Evolutionary conservation across 306 rosid species (phyloP).

Genomic region (Sesbania bispinosa): DNA sequence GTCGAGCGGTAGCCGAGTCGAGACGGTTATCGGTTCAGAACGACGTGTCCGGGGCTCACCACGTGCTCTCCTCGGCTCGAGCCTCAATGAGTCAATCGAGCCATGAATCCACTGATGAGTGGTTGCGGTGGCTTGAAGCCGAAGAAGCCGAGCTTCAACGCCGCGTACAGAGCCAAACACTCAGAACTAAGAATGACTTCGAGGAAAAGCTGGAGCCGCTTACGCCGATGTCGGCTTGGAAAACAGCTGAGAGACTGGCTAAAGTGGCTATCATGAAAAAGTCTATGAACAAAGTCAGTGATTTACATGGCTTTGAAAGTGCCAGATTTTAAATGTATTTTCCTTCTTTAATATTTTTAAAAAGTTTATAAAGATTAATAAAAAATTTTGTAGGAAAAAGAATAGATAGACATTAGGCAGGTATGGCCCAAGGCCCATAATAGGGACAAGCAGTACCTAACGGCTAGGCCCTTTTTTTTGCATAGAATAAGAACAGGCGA

Average conservation of each 20-base stretch:
- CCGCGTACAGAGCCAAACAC: slow-evolving; percentile 36
- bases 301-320: slow-evolving; percentile 90
- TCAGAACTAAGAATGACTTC: neutral
- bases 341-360: neutral
- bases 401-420: neutral
- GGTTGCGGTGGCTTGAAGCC: slow-evolving; percentile 49
- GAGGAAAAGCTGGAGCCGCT: slow-evolving; percentile 68
- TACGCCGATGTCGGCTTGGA: slow-evolving; percentile 90
- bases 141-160: slow-evolving; percentile 46
- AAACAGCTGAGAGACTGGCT: slow-evolving; percentile 84
- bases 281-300: slow-evolving; percentile 97
- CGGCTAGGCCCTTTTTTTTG: slow-evolving; percentile 59
- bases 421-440: slow-evolving; percentile 47
- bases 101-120: slow-evolving; percentile 39
- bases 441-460: slow-evolving; percentile 43
- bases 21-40: slow-evolving; percentile 46
- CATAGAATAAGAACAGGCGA: slow-evolving; percentile 35
- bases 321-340: slow-evolving; percentile 71
- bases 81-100: slow-evolving; percentile 44
- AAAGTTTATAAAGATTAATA: slow-evolving; percentile 12
- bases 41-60: slow-evolving; percentile 54
- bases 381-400: neutral
- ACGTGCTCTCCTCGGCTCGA: slow-evolving; percentile 59
- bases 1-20: slow-evolving; percentile 70
- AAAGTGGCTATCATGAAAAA: slow-evolving; percentile 90